A percentile compares a stretch with the other conserved stretches of the same genome.
These are phyloP conservation scores for Bauhinia variegata DNA, from an alignment of 306 rosid species.

Conservation along the genomic window DNA sequence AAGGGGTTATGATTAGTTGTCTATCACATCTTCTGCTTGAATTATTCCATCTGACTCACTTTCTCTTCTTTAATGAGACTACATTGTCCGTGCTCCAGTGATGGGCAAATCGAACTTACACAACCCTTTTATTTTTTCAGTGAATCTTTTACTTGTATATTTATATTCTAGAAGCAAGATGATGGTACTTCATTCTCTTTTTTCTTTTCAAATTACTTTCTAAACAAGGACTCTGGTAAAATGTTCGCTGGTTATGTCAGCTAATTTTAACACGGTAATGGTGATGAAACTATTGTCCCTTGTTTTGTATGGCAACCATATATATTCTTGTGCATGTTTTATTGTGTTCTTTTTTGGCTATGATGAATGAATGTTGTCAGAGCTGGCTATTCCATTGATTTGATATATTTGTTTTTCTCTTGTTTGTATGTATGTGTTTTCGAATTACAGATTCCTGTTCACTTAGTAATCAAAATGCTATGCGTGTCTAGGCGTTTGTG, in stretches of 20 bases:
- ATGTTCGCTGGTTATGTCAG: neutral
- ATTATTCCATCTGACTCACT: neutral
- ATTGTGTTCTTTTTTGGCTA: neutral
- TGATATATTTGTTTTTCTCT: neutral
- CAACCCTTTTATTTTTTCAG: no score
- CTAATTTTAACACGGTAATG: neutral
- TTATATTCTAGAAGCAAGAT: no score
- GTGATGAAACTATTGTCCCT: neutral
- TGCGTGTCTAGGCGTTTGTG: neutral
- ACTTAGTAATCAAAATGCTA: no score
- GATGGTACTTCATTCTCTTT: no score
- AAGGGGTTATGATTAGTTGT: neutral
- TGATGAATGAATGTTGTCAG: neutral
- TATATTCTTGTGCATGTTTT: neutral
- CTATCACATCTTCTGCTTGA: neutral
- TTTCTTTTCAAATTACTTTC: neutral
- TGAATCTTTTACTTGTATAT: no score
- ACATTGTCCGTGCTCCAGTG: neutral
- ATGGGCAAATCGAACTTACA: neutral
- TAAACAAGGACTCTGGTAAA: neutral
- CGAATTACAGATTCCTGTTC: neutral
- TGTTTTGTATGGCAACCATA: neutral
- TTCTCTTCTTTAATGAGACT: neutral
- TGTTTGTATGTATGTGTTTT: neutral
- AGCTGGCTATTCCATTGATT: neutral